Percentiles rank a stretch among this genome's conserved stretches.
These are phyloP conservation scores for Pseudopithomyces maydicus DNA, from an alignment of 2,329 filamentous ascomycete genomes.

Conservation along the genomic window DNA sequence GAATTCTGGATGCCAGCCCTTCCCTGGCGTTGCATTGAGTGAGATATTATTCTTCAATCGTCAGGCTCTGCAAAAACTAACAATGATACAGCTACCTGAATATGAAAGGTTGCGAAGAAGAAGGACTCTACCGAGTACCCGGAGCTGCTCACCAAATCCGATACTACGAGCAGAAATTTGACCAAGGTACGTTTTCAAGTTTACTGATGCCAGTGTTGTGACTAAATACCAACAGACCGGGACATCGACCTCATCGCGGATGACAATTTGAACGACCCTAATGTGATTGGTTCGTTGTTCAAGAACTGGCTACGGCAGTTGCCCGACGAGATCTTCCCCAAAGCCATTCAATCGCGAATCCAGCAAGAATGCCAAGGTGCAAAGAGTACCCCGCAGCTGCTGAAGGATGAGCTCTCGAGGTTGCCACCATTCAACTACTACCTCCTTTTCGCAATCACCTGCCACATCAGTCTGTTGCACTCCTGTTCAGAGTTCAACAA, in stretches of 20 bases:
- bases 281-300: constrained; percentile 93
- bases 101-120: constrained; percentile 90
- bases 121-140: constrained; percentile 90
- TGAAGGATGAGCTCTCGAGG: constrained; percentile 90
- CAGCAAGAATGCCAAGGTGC: constrained; percentile 78
- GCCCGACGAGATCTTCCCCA: constrained; percentile 93
- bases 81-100: constrained; percentile 72
- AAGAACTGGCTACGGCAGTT: constrained; percentile 95
- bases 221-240: constrained; percentile 60
- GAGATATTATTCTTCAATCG: constrained; percentile 37
- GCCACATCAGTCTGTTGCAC: constrained; percentile 88
- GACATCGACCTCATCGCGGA: constrained; percentile 92
- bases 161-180: constrained; percentile 90
- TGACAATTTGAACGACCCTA: constrained; percentile 89
- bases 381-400: constrained; percentile 79
- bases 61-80: constrained; percentile 12
- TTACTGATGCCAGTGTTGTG: neutral
- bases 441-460: constrained; percentile 94
- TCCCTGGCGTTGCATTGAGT: constrained; percentile 93
- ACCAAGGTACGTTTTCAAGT: constrained; percentile 66
- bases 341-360: constrained; percentile 78
- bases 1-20: constrained; percentile 99
- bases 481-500: constrained; percentile 95
- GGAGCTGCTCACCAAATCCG: constrained; percentile 90
- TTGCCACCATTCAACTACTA: constrained; percentile 98